phyloP scores from a whole-genome alignment of 2,329 filamentous ascomycete genomes.

The Colletotrichum sp. region DNA sequence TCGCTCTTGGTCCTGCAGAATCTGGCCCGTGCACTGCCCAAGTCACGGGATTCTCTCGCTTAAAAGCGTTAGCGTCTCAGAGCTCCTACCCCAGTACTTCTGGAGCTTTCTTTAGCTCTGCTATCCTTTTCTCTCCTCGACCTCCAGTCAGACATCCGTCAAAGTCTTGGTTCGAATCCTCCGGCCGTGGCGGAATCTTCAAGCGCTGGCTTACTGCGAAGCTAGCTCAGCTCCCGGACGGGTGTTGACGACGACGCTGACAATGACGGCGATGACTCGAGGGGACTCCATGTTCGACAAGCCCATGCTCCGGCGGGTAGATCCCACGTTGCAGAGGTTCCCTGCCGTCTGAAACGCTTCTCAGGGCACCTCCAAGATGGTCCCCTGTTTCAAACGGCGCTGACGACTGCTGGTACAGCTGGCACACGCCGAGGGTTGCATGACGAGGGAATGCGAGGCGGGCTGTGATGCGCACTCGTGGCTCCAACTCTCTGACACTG shows the following conservation, averaged over 20 bases:
- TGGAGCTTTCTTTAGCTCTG: background rate
- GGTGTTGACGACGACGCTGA: background rate
- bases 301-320: background rate
- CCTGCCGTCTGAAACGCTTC: slow-evolving; percentile 15
- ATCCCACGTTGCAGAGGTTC: background rate
- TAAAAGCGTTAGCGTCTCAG: background rate
- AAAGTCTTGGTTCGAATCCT: background rate
- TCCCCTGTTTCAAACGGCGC: slow-evolving; percentile 17
- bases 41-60: background rate
- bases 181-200: background rate
- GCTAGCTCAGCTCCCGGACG: slow-evolving; percentile 3
- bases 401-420: background rate
- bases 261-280: background rate
- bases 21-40: background rate
- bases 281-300: background rate
- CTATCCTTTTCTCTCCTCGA: background rate
- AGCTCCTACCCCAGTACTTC: background rate
- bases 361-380: slow-evolving; percentile 2
- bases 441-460: background rate
- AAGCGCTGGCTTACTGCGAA: background rate
- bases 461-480: background rate
- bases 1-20: background rate
- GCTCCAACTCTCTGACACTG: background rate
- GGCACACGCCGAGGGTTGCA: slow-evolving; percentile 11
- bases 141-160: slow-evolving; percentile 1